A percentile compares a stretch with the other conserved stretches of the same genome.
Conservation (phyloP, 2,329 filamentous ascomycete species). For the Ophiosphaerella narmari region DNA sequence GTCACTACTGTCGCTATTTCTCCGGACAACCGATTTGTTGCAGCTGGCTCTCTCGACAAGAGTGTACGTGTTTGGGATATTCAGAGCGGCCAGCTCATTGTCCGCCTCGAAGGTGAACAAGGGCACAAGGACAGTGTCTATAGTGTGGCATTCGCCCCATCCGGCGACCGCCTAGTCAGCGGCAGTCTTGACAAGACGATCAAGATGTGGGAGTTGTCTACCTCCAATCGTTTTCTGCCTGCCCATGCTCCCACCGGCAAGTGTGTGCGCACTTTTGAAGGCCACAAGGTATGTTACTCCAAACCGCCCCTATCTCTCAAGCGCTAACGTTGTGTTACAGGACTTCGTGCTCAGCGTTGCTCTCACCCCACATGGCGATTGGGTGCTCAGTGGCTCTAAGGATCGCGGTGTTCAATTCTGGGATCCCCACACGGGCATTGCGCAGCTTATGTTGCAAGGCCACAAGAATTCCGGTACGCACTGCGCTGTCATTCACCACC, state of each 20-base stretch:
- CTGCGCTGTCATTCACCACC: neutral
- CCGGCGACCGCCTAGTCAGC: conserved; percentile 88
- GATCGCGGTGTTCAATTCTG: conserved; percentile 98
- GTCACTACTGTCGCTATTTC: conserved; percentile 98
- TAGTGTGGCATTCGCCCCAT: conserved; percentile 93
- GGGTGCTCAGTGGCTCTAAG: conserved; percentile 97
- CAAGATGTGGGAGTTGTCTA: conserved; percentile 96
- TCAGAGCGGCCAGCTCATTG: conserved; percentile 80
- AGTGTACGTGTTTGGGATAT: conserved; percentile 98
- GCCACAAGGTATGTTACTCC: conserved; percentile 74
- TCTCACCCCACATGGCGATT: conserved; percentile 88
- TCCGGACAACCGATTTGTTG: conserved; percentile 90
- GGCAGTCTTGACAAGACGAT: conserved; percentile 97
- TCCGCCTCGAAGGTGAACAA: conserved; percentile 88
- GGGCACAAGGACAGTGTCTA: conserved; percentile 98
- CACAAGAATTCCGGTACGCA: conserved; percentile 87
- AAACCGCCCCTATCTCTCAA: neutral
- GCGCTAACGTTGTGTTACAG: conserved; percentile 49
- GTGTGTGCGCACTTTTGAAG: conserved; percentile 95
- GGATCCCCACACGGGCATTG: conserved; percentile 91
- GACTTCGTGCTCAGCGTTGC: conserved; percentile 97
- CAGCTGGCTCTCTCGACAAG: conserved; percentile 94
- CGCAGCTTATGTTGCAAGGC: conserved; percentile 97
- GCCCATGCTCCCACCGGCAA: conserved; percentile 81
- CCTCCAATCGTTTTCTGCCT: conserved; percentile 68